Conservation (phyloP, 352 stramenopile genomes). For the Pythium utonaiense region DNA sequence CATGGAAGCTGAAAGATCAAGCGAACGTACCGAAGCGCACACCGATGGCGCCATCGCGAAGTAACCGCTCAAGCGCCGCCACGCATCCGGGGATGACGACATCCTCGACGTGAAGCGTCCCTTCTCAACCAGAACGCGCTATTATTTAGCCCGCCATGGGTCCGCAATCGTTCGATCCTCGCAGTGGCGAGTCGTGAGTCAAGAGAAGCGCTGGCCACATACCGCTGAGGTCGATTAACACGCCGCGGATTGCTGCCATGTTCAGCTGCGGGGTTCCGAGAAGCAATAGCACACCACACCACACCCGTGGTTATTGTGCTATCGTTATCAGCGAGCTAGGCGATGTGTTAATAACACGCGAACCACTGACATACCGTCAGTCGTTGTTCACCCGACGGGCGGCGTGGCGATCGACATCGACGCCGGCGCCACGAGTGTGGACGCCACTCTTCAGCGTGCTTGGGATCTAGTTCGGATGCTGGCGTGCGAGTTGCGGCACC, state of each 20-base stretch:
- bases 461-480: too few species aligned
- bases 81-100: slow-evolving; percentile 35
- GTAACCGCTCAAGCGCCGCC: slow-evolving; percentile 34
- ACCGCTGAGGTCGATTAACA: slow-evolving; percentile 59
- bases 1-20: slow-evolving; percentile 2
- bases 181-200: neutral
- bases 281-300: too few species aligned
- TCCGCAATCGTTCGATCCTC: neutral
- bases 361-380: too few species aligned
- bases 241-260: slow-evolving; percentile 33
- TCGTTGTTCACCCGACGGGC: too few species aligned
- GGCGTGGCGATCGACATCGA: too few species aligned
- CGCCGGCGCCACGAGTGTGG: too few species aligned
- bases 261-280: too few species aligned
- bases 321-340: too few species aligned
- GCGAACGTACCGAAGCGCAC: slow-evolving; percentile 46
- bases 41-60: slow-evolving; percentile 25
- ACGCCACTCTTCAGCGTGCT: too few species aligned
- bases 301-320: too few species aligned
- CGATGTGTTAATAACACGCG: too few species aligned
- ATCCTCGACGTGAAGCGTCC: slow-evolving; percentile 55
- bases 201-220: slow-evolving; percentile 5
- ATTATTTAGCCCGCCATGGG: neutral
- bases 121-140: slow-evolving; percentile 16
- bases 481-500: too few species aligned